These are phyloP conservation scores for Ustilago hordei DNA, from an alignment of 1,284 basidiomycete genomes.

Conservation along the genomic window DNA sequence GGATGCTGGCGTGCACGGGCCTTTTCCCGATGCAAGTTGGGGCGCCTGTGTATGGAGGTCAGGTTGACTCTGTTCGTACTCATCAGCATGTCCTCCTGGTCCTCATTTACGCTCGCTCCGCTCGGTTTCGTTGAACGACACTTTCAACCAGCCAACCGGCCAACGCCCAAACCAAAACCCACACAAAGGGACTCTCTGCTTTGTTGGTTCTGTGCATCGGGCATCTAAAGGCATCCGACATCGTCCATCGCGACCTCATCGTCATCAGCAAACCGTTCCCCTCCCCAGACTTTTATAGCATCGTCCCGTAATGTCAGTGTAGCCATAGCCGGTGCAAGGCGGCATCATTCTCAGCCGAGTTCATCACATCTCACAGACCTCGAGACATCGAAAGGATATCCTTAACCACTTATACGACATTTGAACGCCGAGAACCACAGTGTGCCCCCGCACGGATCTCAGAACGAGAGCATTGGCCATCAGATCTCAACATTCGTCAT, in stretches of 20 bases:
- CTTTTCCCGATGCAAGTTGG: not conserved
- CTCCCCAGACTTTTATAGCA: not conserved
- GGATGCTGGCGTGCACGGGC: not conserved
- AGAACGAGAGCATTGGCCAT: not conserved
- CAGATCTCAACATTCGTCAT: not conserved
- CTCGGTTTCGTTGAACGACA: not conserved
- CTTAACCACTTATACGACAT: not conserved
- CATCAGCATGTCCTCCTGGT: not conserved
- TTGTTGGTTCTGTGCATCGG: not conserved
- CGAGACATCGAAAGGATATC: not conserved
- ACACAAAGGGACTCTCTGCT: not conserved
- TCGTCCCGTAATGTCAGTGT: not conserved
- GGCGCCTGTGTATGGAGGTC: constrained; percentile 12
- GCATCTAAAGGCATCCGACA: not conserved
- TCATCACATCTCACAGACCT: not conserved
- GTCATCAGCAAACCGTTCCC: not conserved
- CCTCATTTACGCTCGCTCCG: not conserved
- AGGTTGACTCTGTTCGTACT: not conserved
- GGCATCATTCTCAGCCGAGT: not conserved
- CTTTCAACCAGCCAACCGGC: not conserved
- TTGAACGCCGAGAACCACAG: not conserved
- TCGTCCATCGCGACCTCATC: not conserved
- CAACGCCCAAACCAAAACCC: not conserved
- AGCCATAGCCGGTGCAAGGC: not conserved
- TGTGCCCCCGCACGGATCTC: not conserved